phyloP scores from a whole-genome alignment of 768 basidiomycete genomes.

The Exsudoporus frostii region DNA sequence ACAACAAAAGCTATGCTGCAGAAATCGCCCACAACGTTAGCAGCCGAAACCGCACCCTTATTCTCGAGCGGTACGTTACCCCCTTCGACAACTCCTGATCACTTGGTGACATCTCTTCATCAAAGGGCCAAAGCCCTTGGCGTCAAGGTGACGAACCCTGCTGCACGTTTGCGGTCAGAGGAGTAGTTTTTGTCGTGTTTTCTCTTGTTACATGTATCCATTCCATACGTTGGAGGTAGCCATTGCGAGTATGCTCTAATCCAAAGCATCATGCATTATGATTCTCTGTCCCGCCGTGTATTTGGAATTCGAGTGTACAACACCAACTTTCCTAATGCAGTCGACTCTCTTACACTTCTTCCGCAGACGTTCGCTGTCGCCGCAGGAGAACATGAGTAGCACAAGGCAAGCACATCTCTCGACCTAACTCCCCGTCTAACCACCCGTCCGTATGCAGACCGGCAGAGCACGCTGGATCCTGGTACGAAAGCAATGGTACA shows the following conservation, averaged over 20 bases:
- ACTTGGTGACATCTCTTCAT: conserved; percentile 8
- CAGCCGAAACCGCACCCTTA: conserved; percentile 89
- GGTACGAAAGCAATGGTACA: conserved; percentile 78
- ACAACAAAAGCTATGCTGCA: conserved; percentile 94
- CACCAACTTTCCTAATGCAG: conserved; percentile 26
- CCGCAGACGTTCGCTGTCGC: conserved; percentile 9
- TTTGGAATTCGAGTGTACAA: not conserved
- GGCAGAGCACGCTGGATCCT: conserved; percentile 85
- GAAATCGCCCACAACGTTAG: conserved; percentile 97
- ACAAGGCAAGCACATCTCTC: conserved; percentile 25
- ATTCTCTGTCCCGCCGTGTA: conserved; percentile 1
- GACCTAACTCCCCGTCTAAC: not conserved
- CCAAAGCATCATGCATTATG: conserved; percentile 13
- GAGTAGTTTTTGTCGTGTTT: conserved; percentile 56
- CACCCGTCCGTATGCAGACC: conserved; percentile 33
- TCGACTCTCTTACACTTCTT: conserved; percentile 16
- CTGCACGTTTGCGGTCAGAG: conserved; percentile 92
- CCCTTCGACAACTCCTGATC: not conserved
- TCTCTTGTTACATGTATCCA: conserved; percentile 43
- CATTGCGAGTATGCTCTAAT: conserved; percentile 46
- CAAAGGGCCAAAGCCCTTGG: conserved; percentile 78
- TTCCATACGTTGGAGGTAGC: conserved; percentile 49
- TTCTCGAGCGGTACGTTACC: conserved; percentile 74
- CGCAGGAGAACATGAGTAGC: conserved; percentile 19
- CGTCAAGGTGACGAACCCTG: conserved; percentile 92